These are phyloP conservation scores for Trichoderma koningiopsis DNA, from an alignment of 2,329 filamentous ascomycete species.

Conservation along the genomic window DNA sequence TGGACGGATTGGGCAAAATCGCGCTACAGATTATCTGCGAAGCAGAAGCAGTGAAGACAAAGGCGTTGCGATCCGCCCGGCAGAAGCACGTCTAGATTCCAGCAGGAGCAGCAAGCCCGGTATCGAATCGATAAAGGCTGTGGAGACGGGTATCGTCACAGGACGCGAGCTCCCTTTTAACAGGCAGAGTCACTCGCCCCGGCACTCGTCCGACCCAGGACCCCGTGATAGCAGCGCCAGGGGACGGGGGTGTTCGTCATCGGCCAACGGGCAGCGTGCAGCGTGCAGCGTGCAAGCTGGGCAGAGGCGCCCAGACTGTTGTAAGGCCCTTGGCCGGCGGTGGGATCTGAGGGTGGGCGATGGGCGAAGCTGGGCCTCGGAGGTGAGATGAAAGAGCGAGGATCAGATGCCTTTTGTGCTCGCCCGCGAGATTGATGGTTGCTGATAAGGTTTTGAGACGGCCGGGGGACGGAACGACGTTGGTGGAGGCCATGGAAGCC, in stretches of 20 bases:
- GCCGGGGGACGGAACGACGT: conserved; percentile 8
- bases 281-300: neutral
- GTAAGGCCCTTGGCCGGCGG: conserved; percentile 9
- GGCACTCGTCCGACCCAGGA: conserved; percentile 25
- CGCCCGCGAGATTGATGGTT: neutral
- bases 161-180: conserved; percentile 27
- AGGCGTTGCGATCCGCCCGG: neutral
- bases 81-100: conserved; percentile 4
- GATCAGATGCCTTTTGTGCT: neutral
- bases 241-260: conserved; percentile 24
- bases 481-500: conserved; percentile 13
- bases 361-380: neutral
- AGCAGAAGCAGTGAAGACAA: neutral
- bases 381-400: neutral
- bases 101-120: neutral
- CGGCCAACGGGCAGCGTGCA: conserved; percentile 13
- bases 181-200: conserved; percentile 28
- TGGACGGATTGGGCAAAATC: neutral
- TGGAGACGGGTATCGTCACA: conserved; percentile 28
- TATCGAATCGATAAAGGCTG: conserved; percentile 24
- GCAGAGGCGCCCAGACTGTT: neutral
- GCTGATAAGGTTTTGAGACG: conserved; percentile 20
- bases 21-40: conserved; percentile 14
- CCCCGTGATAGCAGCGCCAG: conserved; percentile 27
- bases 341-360: conserved; percentile 1